Evolutionary conservation across 371 early-diverging fungal genomes (phyloP).

Genomic region (Lichtheimia corymbifera): DNA sequence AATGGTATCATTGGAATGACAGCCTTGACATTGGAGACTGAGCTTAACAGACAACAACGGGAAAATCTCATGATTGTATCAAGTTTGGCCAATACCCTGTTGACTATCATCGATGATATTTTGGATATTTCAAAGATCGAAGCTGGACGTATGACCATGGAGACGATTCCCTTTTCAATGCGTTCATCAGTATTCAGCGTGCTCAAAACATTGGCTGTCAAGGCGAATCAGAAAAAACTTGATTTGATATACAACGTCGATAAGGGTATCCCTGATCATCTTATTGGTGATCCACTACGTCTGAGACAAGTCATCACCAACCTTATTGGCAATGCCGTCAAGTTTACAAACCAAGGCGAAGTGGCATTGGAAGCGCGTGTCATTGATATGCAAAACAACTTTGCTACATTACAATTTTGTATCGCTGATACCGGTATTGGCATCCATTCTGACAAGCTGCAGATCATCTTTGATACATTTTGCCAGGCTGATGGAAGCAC

Average conservation of each 20-base stretch:
- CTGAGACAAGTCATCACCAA: constrained; percentile 76
- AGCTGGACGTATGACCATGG: constrained; percentile 69
- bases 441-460: constrained; percentile 66
- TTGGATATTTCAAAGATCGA: constrained; percentile 81
- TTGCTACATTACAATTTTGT: constrained; percentile 57
- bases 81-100: constrained; percentile 59
- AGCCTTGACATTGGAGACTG: constrained; percentile 51
- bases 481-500: constrained; percentile 78
- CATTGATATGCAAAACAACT: constrained; percentile 34
- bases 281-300: constrained; percentile 72
- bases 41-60: constrained; percentile 67
- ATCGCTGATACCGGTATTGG: constrained; percentile 83
- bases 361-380: constrained; percentile 51
- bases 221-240: constrained; percentile 62
- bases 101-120: constrained; percentile 73
- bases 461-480: constrained; percentile 76
- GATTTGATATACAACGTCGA: constrained; percentile 59
- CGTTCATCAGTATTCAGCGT: constrained; percentile 59
- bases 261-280: constrained; percentile 57
- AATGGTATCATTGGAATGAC: constrained; percentile 78
- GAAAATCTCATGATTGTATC: constrained; percentile 71
- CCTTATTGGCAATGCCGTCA: constrained; percentile 77
- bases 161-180: constrained; percentile 59
- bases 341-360: constrained; percentile 72
- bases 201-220: constrained; percentile 59